phyloP scores from a whole-genome alignment of 73 alveolate species.

The Paramecium octaurelia region DNA sequence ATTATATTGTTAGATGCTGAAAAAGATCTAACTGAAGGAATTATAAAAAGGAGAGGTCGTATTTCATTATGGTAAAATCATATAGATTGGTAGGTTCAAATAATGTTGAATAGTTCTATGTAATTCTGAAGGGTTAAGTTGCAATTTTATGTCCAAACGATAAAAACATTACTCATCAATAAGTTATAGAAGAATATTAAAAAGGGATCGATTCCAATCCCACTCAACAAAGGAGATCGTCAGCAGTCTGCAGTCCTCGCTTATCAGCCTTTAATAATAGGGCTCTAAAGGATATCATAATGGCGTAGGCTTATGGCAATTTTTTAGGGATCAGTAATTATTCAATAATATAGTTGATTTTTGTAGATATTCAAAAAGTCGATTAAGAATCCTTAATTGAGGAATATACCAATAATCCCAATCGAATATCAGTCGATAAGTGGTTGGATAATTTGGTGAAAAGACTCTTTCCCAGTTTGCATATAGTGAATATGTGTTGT shows the following conservation, averaged over 20 bases:
- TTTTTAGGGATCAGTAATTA: slow-evolving; percentile 4
- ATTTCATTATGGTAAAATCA: neutral
- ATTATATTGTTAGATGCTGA: neutral
- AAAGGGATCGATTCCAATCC: neutral
- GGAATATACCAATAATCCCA: neutral
- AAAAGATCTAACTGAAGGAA: neutral
- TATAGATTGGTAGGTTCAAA: neutral
- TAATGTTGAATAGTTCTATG: neutral
- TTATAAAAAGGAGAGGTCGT: slow-evolving; percentile 15
- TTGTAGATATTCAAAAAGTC: slow-evolving; percentile 10
- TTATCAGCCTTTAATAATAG: neutral
- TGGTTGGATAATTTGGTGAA: neutral
- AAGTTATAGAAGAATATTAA: neutral
- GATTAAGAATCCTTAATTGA: slow-evolving; percentile 3
- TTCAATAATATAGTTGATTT: neutral
- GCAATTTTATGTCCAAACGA: slow-evolving; percentile 11
- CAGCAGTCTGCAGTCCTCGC: neutral
- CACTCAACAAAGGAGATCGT: neutral
- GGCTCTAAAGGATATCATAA: neutral
- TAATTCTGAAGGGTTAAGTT: neutral
- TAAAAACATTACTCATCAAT: neutral
- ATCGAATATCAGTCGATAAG: neutral
- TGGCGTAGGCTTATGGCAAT: neutral
- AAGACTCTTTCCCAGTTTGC: slow-evolving; percentile 4
- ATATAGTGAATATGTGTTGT: neutral